Evolutionary conservation across 2,329 filamentous ascomycete species (phyloP).

Genomic region (Pseudogymnoascus sp.): DNA sequence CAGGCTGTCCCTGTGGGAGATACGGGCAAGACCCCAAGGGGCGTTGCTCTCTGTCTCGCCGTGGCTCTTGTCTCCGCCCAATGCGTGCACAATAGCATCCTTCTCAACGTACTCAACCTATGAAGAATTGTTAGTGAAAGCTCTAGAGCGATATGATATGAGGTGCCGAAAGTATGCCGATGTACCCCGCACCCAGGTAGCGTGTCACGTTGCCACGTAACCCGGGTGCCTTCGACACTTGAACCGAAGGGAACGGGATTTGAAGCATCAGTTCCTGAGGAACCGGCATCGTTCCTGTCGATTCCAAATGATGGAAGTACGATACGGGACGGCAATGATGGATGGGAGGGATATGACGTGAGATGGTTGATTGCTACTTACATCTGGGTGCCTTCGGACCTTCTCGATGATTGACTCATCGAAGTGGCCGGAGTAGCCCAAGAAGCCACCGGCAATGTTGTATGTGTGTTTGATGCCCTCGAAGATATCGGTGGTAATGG

Average conservation of each 20-base stretch:
- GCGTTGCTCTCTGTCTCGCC: slow-evolving; percentile 75
- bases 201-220: slow-evolving; percentile 2
- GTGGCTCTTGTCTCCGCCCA: slow-evolving; percentile 44
- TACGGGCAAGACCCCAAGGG: slow-evolving; percentile 97
- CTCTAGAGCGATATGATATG: background rate
- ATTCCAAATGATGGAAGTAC: background rate
- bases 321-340: background rate
- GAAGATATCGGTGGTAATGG: slow-evolving; percentile 61
- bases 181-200: background rate
- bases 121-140: background rate
- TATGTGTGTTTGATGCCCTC: slow-evolving; percentile 91
- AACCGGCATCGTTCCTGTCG: background rate
- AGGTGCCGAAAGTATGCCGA: background rate
- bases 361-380: slow-evolving; percentile 50
- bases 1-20: slow-evolving; percentile 84
- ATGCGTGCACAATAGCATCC: slow-evolving; percentile 84
- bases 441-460: slow-evolving; percentile 74
- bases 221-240: background rate
- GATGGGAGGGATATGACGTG: background rate
- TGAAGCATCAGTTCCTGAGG: background rate
- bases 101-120: slow-evolving; percentile 96
- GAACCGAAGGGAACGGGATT: background rate
- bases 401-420: slow-evolving; percentile 87
- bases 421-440: slow-evolving; percentile 95
- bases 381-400: slow-evolving; percentile 91